Conservation (phyloP, 305 asterid genomes). For the Galium porrigens region DNA sequence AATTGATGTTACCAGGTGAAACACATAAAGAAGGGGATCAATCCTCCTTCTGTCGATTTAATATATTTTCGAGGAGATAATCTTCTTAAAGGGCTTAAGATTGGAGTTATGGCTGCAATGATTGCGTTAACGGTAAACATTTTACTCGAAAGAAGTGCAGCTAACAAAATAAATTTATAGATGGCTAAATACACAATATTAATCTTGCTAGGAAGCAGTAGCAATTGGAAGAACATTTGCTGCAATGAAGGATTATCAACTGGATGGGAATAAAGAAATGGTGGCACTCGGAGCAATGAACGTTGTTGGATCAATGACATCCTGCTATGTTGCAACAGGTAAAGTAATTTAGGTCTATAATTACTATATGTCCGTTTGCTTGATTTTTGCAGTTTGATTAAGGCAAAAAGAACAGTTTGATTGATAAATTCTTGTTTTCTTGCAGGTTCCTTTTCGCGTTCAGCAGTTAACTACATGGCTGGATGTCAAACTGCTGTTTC, state of each 20-base stretch:
- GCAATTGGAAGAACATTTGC: conserved; percentile 76
- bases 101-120: conserved; percentile 51
- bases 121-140: conserved; percentile 44
- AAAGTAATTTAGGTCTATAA: not conserved
- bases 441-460: conserved; percentile 56
- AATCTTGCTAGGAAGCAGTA: conserved; percentile 39
- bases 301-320: conserved; percentile 55
- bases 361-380: not conserved
- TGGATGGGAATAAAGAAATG: conserved; percentile 61
- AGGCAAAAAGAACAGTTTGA: not conserved
- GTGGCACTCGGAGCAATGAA: conserved; percentile 63
- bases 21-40: conserved; percentile 41
- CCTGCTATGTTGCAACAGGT: conserved; percentile 66
- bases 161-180: not conserved
- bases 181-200: not conserved
- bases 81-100: conserved; percentile 35
- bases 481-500: conserved; percentile 58
- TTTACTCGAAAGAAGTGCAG: not conserved
- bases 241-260: conserved; percentile 51
- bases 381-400: not conserved
- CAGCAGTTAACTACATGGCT: conserved; percentile 57
- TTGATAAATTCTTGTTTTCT: not conserved
- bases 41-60: conserved; percentile 35
- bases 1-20: conserved; percentile 28
- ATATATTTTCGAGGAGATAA: conserved; percentile 38